Percentiles rank a stretch among this genome's conserved stretches.
Evolutionary conservation across 192 early-diverging fungal species (phyloP).

Genomic region (Coemansia javaensis): DNA sequence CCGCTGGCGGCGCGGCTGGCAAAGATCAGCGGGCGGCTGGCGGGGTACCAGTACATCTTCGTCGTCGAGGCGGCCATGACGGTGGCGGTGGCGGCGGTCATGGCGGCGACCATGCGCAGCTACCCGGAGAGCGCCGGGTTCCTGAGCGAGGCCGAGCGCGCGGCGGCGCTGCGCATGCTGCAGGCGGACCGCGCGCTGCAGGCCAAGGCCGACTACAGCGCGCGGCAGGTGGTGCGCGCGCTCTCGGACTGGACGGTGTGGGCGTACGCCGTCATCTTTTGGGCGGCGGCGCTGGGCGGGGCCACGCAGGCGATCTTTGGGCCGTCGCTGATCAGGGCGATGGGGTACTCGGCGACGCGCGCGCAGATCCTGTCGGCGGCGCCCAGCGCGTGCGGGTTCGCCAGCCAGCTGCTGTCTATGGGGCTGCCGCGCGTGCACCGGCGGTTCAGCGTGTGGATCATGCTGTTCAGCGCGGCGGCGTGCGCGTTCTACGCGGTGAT

Average conservation of each 20-base stretch:
- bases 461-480: slow-evolving; percentile 44
- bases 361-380: slow-evolving; percentile 39
- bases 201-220: slow-evolving; percentile 17
- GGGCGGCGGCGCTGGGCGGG: slow-evolving; percentile 39
- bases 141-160: slow-evolving; percentile 53
- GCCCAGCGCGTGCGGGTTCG: slow-evolving; percentile 45
- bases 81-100: slow-evolving; percentile 35
- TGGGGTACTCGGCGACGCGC: slow-evolving; percentile 44
- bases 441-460: slow-evolving; percentile 44
- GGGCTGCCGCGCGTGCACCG: slow-evolving; percentile 21
- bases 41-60: slow-evolving; percentile 52
- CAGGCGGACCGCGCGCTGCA: slow-evolving; percentile 20
- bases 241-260: slow-evolving; percentile 45
- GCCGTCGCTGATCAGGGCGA: slow-evolving; percentile 31
- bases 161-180: slow-evolving; percentile 44
- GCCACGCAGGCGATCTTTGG: slow-evolving; percentile 47
- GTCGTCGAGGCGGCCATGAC: slow-evolving; percentile 57
- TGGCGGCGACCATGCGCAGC: slow-evolving; percentile 50
- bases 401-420: slow-evolving; percentile 32
- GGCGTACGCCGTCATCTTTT: slow-evolving; percentile 46
- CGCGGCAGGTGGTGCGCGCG: slow-evolving; percentile 24
- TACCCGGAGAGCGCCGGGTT: slow-evolving; percentile 55
- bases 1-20: slow-evolving; percentile 37
- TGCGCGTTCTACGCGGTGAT: slow-evolving; percentile 54
- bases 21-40: slow-evolving; percentile 19